Conservation (phyloP, 2,329 filamentous ascomycete genomes). For the Exophiala mesophila region DNA sequence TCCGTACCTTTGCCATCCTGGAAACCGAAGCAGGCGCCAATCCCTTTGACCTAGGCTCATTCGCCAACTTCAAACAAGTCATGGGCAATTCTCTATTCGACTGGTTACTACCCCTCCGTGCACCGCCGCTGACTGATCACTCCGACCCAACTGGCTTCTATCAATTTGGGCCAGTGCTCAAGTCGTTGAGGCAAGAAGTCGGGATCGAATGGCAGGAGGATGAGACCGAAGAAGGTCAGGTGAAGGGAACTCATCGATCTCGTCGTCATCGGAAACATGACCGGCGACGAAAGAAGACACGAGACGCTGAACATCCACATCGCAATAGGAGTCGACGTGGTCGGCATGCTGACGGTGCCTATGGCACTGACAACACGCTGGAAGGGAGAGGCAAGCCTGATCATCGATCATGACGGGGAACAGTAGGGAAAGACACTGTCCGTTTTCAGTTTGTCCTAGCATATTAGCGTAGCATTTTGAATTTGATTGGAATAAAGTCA, state of each 20-base stretch:
- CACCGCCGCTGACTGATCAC: slow-evolving; percentile 69
- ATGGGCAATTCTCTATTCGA: slow-evolving; percentile 69
- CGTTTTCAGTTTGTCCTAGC: no score
- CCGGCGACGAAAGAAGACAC: background rate
- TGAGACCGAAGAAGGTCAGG: slow-evolving; percentile 5
- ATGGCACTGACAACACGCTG: no score
- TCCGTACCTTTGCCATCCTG: slow-evolving; percentile 74
- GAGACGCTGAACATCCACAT: no score
- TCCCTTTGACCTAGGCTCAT: slow-evolving; percentile 71
- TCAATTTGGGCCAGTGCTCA: slow-evolving; percentile 58
- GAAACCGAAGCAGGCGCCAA: slow-evolving; percentile 70
- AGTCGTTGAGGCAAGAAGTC: slow-evolving; percentile 48
- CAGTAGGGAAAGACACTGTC: no score
- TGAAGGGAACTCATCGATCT: slow-evolving; percentile 3
- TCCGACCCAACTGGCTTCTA: slow-evolving; percentile 63
- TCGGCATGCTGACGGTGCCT: no score
- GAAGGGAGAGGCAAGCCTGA: no score
- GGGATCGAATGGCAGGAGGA: slow-evolving; percentile 29
- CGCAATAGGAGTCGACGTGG: no score
- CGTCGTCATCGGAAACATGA: background rate
- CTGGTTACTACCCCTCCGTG: slow-evolving; percentile 73
- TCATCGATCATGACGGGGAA: no score
- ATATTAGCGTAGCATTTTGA: no score
- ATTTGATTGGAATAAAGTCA: no score
- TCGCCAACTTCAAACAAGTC: slow-evolving; percentile 69